Base-by-base conservation (phyloP, 129 eudicot genomes). In the Escallonia rubra region DNA sequence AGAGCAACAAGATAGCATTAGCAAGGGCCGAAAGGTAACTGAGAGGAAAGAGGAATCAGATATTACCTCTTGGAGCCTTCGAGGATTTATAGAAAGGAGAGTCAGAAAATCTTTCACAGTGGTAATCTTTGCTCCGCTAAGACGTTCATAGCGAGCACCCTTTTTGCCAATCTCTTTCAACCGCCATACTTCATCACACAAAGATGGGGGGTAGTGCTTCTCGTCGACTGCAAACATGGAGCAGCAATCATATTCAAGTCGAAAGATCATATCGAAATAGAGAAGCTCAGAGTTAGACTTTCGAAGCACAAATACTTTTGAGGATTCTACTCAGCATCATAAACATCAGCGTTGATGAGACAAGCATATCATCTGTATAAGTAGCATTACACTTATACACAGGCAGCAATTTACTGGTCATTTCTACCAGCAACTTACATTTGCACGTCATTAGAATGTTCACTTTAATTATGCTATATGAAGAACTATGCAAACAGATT, bases 41-140 rank as follows among this genome's bases (percentile, higher is more conserved):
- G 0, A 23, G 34, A 23, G 34, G 34, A 23, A 23, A 23, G 34
- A 23, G 34, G 34, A 23, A 23, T 23, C 34, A 23, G 34, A 23
- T 23, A 12, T 70, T 82, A 90, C 97, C 41, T 75, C 51, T 67
- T 78, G 71, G 39, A 86, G 94, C 56, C 70, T 70, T 61, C 77
- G 16, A n/a, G 80, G 83, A 60, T 84, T 77, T 53, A 78, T 56
- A 76, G 67, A 67, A 56, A 84, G 57, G 23, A 70, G 73, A 41
- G 41, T 68, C 58, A 84, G 80, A 10, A 84, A 78, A 61, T 90
- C 91, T 55, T 80, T 74, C 80, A 90, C 95, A 12, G 87, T 74
- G 16, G n/a, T 58, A 62, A 87, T 79, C 41, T 74, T 67, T 67
- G 74, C 91, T 40, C 64, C 56, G 68, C 46, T 78, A 81, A 90